phyloP scores from a whole-genome alignment of 495 filamentous ascomycete species.

The Hypoxylon rickii region DNA sequence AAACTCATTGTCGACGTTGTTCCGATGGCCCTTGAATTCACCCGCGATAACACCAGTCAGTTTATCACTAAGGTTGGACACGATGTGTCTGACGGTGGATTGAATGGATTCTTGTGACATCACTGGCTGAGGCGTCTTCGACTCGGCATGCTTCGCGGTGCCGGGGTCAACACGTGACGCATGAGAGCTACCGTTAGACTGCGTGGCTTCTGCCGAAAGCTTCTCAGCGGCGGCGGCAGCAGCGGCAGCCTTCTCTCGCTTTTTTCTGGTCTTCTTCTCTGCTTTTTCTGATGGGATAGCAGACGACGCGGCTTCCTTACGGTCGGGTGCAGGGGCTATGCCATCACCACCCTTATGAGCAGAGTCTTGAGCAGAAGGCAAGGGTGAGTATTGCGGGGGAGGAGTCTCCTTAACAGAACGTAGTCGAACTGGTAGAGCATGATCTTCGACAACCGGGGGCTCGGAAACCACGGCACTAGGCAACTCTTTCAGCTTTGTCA shows the following conservation, averaged over 20 bases:
- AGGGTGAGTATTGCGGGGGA: slow-evolving; percentile 20
- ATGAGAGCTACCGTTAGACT: slow-evolving; percentile 34
- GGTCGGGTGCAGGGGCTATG: slow-evolving; percentile 33
- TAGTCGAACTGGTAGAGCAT: slow-evolving; percentile 42
- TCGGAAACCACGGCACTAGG: slow-evolving; percentile 41
- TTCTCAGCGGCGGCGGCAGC: slow-evolving; percentile 41
- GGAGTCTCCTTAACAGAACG: slow-evolving; percentile 45
- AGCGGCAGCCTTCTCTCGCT: slow-evolving; percentile 46
- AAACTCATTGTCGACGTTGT: slow-evolving; percentile 44
- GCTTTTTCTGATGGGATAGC: slow-evolving; percentile 46
- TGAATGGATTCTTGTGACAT: slow-evolving; percentile 52
- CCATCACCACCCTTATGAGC: slow-evolving; percentile 25
- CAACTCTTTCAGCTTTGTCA: slow-evolving; percentile 48
- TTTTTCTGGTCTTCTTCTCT: slow-evolving; percentile 54
- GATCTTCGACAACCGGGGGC: slow-evolving; percentile 29
- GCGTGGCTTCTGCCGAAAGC: slow-evolving; percentile 32
- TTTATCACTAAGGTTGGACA: slow-evolving; percentile 49
- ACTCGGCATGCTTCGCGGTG: slow-evolving; percentile 22
- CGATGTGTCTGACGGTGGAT: slow-evolving; percentile 48
- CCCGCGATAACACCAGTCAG: slow-evolving; percentile 48
- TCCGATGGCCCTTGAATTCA: slow-evolving; percentile 49
- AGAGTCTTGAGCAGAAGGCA: slow-evolving; percentile 20
- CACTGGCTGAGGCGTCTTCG: slow-evolving; percentile 23
- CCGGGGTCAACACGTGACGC: slow-evolving; percentile 24
- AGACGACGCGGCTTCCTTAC: slow-evolving; percentile 45